A percentile compares a stretch with the other conserved stretches of the same genome.
Evolutionary conservation across 257 asterid genomes (phyloP).

Genomic region (Solanum lycopersicoides): DNA sequence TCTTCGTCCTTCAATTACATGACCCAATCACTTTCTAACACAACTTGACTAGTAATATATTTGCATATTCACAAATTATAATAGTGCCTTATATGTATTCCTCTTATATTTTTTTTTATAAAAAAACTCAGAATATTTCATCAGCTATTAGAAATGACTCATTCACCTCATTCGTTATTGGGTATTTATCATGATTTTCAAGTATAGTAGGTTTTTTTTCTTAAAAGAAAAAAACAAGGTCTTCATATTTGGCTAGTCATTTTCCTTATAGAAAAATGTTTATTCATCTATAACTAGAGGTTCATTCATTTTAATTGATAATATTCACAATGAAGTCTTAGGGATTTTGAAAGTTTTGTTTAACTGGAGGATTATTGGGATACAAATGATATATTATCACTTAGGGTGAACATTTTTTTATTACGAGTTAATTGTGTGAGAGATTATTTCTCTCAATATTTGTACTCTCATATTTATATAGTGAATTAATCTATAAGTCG

Average conservation of each 20-base stretch:
- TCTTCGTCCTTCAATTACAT: background rate
- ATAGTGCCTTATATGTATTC: background rate
- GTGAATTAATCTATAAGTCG: background rate
- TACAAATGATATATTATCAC: background rate
- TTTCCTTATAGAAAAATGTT: no score
- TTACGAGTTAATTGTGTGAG: background rate
- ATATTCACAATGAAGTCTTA: background rate
- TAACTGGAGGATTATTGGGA: background rate
- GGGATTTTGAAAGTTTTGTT: no score
- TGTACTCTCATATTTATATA: background rate
- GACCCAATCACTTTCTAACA: background rate
- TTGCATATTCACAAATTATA: background rate
- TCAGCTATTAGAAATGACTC: background rate
- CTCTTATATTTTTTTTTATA: background rate
- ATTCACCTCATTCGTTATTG: background rate
- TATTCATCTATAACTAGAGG: no score
- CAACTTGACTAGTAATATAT: background rate
- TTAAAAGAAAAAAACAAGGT: no score
- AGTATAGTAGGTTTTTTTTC: background rate
- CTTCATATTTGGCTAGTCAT: background rate
- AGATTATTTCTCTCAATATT: background rate
- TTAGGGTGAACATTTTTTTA: background rate
- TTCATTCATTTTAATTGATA: no score
- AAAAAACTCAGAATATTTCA: background rate
- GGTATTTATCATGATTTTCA: background rate